Base-by-base conservation (phyloP, 2,329 filamentous ascomycete species). In the Ophiostoma quercus region DNA sequence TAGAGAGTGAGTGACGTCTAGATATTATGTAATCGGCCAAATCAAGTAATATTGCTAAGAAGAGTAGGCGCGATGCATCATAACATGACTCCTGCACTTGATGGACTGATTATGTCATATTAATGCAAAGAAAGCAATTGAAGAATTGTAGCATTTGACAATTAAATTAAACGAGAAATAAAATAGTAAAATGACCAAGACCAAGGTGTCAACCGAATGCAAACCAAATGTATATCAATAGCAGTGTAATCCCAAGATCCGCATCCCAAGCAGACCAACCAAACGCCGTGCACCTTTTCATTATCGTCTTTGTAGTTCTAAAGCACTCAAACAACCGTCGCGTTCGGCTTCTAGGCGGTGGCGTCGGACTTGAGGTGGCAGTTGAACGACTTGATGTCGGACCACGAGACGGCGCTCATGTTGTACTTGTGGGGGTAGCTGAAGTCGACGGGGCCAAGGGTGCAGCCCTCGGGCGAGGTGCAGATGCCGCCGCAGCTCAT, bases 401-500 rank as follows among this genome's bases (percentile, higher is more conserved):
- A 76, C 84, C 84, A 86, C 66, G 76, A 70, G 65, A 84, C 81
- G 37, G 77, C 77, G 34, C 78, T 76, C 68, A 86, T 74, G 74
- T 86, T 79, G 75, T 78, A 82, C 77, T 84, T 85, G 78, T 83
- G 69, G 70, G 77, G 74, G 74, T 81, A 83, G 72, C 76, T 73
- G 73, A 80, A 85, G 73, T 80, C 79, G 67, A 86, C 78, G 8
- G 78, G 74, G 47, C 84, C 84, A 71, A 84, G 79, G 0, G 84
- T 85, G 77, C 84, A 86, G 47, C 84, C 84, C 63, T 80, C 82
- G 2, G 83, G 83, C 66, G 83, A 84, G 4, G 68, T 81, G 79
- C 84, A 86, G 71, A 80, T 77, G 29, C 76, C 77, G 43, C 77
- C 77, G 75, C 84, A 86, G 32, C 75, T 69, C 68, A 74, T 74